Base-by-base conservation (phyloP, 2,329 filamentous ascomycete genomes). In the Seiridium unicorne region DNA sequence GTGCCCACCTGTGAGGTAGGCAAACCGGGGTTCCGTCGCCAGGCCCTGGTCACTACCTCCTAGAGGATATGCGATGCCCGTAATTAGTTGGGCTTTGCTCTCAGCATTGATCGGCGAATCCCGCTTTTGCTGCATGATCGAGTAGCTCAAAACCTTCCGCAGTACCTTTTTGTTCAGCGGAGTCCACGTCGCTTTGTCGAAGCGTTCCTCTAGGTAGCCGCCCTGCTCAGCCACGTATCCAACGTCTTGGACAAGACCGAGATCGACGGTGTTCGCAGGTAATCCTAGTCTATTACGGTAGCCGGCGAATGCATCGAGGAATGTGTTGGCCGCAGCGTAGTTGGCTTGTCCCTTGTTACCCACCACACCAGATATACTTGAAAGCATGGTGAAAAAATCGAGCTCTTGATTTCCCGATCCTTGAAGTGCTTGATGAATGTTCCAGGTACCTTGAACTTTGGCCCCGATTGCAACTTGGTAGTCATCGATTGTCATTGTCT, bases 391-490 rank as follows among this genome's bases (percentile, higher is more conserved):
- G 60, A 74, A 74, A 62, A 74, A 70, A 57, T 74, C 71, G 5
- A 73, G 61, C 3, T 62, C 55, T 6, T 62, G 8, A 11, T 58
- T 47, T 3, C 56, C 51, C 0, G 65, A n/a, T n/a, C n/a, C n/a
- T n/a, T n/a, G 61, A 13, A 64, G 40, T 13, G 57, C 34, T 5
- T 71, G 56, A 62, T 81, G 74, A 5, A 81, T 66, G 57, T 82
- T 81, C 73, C 72, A 75, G 4, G 76, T 77, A 5, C 77, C 79
- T 8, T 69, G 58, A 1, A 77, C 70, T 64, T 82, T 82, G 4
- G 77, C 75, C 2, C 62, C 62, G 3, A 77, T 64, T 2, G 72
- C 67, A 1, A 64, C 62, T 3, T 68, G 62, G 74, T 76, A 81
- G n/a, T 77, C 66, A 1, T 73, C 62, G 9, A 70, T 59, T 2